These are phyloP conservation scores for Euphrasia confusa DNA, from an alignment of 257 asterid species.

Conservation along the genomic window DNA sequence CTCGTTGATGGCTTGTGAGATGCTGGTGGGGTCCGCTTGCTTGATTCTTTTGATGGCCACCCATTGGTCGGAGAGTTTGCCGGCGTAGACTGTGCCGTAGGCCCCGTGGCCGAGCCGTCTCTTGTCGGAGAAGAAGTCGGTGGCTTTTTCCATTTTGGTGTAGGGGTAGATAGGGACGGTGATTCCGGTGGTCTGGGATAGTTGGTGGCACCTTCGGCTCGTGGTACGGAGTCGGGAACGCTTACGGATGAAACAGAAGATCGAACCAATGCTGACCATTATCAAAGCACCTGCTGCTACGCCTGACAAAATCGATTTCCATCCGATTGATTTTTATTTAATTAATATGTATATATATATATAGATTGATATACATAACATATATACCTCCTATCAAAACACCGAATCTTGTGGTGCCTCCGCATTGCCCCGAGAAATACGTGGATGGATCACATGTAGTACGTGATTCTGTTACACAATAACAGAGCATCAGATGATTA, in stretches of 20 bases:
- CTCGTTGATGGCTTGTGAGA: slow-evolving; percentile 69
- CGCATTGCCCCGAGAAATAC: slow-evolving; percentile 73
- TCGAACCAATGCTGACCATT: slow-evolving; percentile 48
- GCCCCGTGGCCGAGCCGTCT: slow-evolving; percentile 70
- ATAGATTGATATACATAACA: slow-evolving; percentile 25
- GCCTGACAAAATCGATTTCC: slow-evolving; percentile 40
- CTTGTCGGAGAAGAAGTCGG: slow-evolving; percentile 64
- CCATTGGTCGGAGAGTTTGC: slow-evolving; percentile 55
- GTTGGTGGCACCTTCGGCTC: slow-evolving; percentile 36
- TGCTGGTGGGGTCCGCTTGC: slow-evolving; percentile 39
- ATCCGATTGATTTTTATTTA: too few relatives aligned
- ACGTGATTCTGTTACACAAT: slow-evolving; percentile 36
- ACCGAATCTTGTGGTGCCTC: slow-evolving; percentile 75
- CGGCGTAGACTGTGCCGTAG: slow-evolving; percentile 70
- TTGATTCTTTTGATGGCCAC: slow-evolving; percentile 70
- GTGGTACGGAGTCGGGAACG: slow-evolving; percentile 32
- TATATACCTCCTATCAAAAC: slow-evolving; percentile 65
- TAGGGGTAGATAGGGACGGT: slow-evolving; percentile 52
- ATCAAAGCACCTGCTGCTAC: slow-evolving; percentile 56
- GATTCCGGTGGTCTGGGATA: slow-evolving; percentile 61
- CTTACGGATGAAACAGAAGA: slow-evolving; percentile 48
- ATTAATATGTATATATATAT: too few relatives aligned
- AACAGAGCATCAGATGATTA: neutral
- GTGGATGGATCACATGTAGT: slow-evolving; percentile 54
- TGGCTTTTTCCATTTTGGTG: slow-evolving; percentile 69